A percentile compares a stretch with the other conserved stretches of the same genome.
These are phyloP conservation scores for Leccinum olivaceopallidum DNA, from an alignment of 768 basidiomycete genomes.

Conservation along the genomic window DNA sequence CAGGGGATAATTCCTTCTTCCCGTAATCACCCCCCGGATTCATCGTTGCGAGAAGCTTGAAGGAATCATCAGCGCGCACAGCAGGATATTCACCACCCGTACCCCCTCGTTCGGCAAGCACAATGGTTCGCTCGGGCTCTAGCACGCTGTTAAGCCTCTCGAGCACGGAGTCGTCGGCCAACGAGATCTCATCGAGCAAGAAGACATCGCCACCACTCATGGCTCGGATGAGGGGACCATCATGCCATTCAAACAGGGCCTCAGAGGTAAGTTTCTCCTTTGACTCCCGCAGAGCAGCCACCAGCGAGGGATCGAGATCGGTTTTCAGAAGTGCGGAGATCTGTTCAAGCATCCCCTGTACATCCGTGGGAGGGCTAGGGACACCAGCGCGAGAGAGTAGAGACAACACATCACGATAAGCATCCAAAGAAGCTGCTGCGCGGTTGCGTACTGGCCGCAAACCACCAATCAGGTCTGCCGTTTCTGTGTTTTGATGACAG, in stretches of 20 bases:
- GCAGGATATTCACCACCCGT: constrained; percentile 64
- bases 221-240: constrained; percentile 92
- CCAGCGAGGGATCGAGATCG: constrained; percentile 33
- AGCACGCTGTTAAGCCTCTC: constrained; percentile 96
- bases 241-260: constrained; percentile 96
- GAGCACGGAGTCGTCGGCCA: constrained; percentile 97
- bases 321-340: constrained; percentile 25
- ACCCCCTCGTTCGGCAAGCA: constrained; percentile 92
- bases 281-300: constrained; percentile 39
- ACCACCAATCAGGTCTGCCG: constrained; percentile 93
- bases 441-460: constrained; percentile 87
- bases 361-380: constrained; percentile 21
- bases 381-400: constrained; percentile 46
- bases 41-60: constrained; percentile 97
- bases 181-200: constrained; percentile 93
- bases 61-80: constrained; percentile 62
- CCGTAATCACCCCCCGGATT: constrained; percentile 99
- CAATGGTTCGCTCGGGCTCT: constrained; percentile 85
- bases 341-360: constrained; percentile 27
- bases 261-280: constrained; percentile 51
- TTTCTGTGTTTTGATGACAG: constrained; percentile 98
- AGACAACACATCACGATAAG: constrained; percentile 42
- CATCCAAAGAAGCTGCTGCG: constrained; percentile 49
- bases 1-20: constrained; percentile 97
- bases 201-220: constrained; percentile 87